phyloP scores from a whole-genome alignment of 2,329 filamentous ascomycete genomes.

The Aspergillus japonicus region DNA sequence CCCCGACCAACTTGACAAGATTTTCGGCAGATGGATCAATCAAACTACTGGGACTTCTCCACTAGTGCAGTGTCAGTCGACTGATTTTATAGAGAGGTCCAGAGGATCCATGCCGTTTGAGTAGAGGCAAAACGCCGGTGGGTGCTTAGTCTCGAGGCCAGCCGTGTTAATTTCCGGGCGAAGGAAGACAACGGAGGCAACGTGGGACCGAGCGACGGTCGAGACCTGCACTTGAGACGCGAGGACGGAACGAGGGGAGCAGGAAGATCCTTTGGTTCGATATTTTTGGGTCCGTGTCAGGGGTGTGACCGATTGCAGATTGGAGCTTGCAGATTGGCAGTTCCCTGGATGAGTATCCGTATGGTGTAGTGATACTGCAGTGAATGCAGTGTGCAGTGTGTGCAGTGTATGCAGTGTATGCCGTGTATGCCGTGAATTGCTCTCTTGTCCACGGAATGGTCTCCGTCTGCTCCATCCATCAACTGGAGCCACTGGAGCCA shows the following conservation, averaged over 20 bases:
- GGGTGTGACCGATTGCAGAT: background rate
- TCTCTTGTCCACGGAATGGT: background rate
- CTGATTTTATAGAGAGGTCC: no score
- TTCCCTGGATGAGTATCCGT: no score
- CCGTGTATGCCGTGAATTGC: background rate
- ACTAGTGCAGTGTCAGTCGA: no score
- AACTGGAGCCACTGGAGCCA: no score
- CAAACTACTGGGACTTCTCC: no score
- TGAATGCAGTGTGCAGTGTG: no score
- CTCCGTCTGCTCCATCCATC: background rate
- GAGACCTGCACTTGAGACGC: constrained; percentile 1
- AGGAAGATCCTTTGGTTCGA: background rate
- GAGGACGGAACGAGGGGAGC: background rate
- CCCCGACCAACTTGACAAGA: no score
- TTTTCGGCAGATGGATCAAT: background rate
- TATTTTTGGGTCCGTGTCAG: background rate
- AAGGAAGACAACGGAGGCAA: constrained; percentile 5
- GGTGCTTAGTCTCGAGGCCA: background rate
- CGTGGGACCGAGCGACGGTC: constrained; percentile 5
- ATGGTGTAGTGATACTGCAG: no score
- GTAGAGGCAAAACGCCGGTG: background rate
- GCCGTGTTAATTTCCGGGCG: constrained; percentile 10
- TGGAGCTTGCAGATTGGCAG: no score
- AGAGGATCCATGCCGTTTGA: no score
- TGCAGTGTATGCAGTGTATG: no score